Percentiles rank a stretch among this genome's conserved stretches.
Evolutionary conservation across 2,329 filamentous ascomycete genomes (phyloP).

Genomic region (Fusarium nanum): DNA sequence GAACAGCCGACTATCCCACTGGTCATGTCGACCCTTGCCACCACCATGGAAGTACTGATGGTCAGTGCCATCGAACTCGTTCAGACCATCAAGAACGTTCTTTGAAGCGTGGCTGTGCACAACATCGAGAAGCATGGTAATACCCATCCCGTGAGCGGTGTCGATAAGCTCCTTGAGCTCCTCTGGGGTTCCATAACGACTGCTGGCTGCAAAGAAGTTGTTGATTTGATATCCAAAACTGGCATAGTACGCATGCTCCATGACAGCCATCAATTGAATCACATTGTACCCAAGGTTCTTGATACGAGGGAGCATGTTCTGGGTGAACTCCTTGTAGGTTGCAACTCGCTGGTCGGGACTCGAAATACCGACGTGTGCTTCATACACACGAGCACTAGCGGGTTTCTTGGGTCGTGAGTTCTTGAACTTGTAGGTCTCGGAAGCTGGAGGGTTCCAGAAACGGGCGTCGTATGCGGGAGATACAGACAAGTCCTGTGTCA

Average conservation of each 20-base stretch:
- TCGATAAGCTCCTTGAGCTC: slow-evolving; percentile 97
- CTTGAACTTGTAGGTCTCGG: slow-evolving; percentile 85
- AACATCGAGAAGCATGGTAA: slow-evolving; percentile 92
- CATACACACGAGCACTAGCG: slow-evolving; percentile 88
- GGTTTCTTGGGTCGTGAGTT: slow-evolving; percentile 86
- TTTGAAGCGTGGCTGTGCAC: slow-evolving; percentile 99
- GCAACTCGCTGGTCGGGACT: slow-evolving; percentile 89
- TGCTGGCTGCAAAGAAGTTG: slow-evolving; percentile 98
- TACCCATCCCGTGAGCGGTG: slow-evolving; percentile 89
- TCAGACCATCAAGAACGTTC: slow-evolving; percentile 94
- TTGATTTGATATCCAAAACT: slow-evolving; percentile 99
- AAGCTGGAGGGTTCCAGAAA: slow-evolving; percentile 92
- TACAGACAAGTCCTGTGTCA: slow-evolving; percentile 90
- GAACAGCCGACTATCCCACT: slow-evolving; percentile 97
- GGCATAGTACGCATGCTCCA: slow-evolving; percentile 99
- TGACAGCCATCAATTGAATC: slow-evolving; percentile 98
- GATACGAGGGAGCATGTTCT: slow-evolving; percentile 91
- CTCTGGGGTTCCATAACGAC: slow-evolving; percentile 91
- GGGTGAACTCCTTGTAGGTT: slow-evolving; percentile 97
- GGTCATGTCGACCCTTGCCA: slow-evolving; percentile 83
- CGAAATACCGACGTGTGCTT: slow-evolving; percentile 98
- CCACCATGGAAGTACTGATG: slow-evolving; percentile 96
- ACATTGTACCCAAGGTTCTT: slow-evolving; percentile 93
- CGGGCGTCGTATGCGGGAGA: slow-evolving; percentile 94
- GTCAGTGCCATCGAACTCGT: slow-evolving; percentile 95